Evolutionary conservation across 306 rosid species (phyloP), one percentile per base, ranked within the genome.

Genomic region (Lathyrus oleraceus): DNA sequence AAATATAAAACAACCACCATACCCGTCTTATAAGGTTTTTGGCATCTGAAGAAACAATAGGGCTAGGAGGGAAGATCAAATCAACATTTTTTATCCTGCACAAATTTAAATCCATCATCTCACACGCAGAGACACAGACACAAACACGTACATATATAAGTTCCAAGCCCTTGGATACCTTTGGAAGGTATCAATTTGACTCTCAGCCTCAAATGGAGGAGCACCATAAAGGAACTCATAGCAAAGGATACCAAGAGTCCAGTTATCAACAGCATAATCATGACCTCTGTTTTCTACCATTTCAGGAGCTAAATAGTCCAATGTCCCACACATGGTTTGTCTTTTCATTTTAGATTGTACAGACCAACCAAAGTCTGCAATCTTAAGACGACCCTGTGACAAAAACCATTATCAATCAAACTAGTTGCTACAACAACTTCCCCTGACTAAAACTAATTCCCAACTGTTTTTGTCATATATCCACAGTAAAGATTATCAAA

Each of bases 311-410:
- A 90, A 80, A 71, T 93, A 90, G 71, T 90, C 96, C 82, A 93
- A 79, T 48, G 97, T 93, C 67, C 98, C 98, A 83, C 98, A 93
- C 97, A 93, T 88, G 61, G 96, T 93, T 56, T 65, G 78, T 76
- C 97, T 87, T 81, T 90, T 93, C 77, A 78, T 83, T 70, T 69
- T 88, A 8, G 97, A 90, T 66, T 93, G 97, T 21, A 93, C 98
- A 49, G 97, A 88, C 98, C 98, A 93, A 70, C 98, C 98, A 85
- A 90, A 90, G 54, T 93, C 98, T 21, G 91, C 97, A 78, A 90
- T 93, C 80, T 93, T 93, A 78, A 93, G 82, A 59, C 92, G 91
- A 64, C 98, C 96, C 94, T 90, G 78, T 53, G 15, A 74, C 61
- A 17, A 12, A 75, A 76, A 38, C 12, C 58, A 57, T 45, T 7